Evolutionary conservation across 176 grass and related monocot species (phyloP).

Genomic region (Zizania latifolia): DNA sequence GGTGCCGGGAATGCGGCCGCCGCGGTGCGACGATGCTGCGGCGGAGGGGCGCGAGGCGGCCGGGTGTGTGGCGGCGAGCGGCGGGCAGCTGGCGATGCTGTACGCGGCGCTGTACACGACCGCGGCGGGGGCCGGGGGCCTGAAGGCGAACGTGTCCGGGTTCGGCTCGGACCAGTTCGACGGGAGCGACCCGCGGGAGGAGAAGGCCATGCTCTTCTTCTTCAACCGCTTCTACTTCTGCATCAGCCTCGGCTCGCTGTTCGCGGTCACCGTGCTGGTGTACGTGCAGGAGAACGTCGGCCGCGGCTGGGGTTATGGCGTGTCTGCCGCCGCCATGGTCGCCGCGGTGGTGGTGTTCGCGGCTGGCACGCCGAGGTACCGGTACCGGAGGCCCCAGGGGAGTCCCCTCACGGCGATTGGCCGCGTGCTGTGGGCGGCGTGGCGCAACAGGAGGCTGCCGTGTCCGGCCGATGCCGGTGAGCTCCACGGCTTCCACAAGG

Average conservation of each 20-base stretch:
- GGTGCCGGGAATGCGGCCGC: slow-evolving; percentile 30
- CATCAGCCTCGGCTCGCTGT: slow-evolving; percentile 65
- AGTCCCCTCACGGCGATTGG: slow-evolving; percentile 45
- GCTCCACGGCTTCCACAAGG: slow-evolving; percentile 30
- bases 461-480: slow-evolving; percentile 17
- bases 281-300: slow-evolving; percentile 69
- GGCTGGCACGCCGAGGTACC: slow-evolving; percentile 22
- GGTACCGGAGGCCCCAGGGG: slow-evolving; percentile 34
- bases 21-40: background rate
- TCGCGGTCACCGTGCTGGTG: slow-evolving; percentile 66
- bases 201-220: slow-evolving; percentile 60
- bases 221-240: slow-evolving; percentile 84
- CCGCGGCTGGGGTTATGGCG: slow-evolving; percentile 46
- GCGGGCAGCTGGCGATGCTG: slow-evolving; percentile 37
- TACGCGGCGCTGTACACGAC: slow-evolving; percentile 47
- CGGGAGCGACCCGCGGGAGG: slow-evolving; percentile 37
- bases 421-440: slow-evolving; percentile 29
- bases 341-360: slow-evolving; percentile 29
- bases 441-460: slow-evolving; percentile 32
- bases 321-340: slow-evolving; percentile 42
- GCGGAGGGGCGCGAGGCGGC: background rate
- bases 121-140: slow-evolving; percentile 38
- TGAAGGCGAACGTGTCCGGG: slow-evolving; percentile 64
- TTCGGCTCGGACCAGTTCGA: slow-evolving; percentile 65
- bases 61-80: slow-evolving; percentile 36